Conservation (phyloP, 2,329 filamentous ascomycete genomes). For the Sporothrix sp. region DNA sequence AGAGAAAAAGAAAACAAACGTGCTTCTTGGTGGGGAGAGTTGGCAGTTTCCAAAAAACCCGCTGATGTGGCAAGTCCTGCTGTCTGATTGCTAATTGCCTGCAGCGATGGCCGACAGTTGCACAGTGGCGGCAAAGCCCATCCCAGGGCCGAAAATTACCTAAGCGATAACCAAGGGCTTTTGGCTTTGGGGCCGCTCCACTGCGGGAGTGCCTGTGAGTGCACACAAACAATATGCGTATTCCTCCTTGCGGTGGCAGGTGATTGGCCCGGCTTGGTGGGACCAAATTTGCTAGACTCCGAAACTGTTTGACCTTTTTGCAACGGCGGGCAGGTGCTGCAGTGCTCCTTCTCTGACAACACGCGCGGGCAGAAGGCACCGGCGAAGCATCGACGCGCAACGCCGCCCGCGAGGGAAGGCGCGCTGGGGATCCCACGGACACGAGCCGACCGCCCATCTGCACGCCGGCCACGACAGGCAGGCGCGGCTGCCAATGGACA, state of each 20-base stretch:
- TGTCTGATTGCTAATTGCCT: conserved; percentile 14
- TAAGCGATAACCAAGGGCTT: conserved; percentile 10
- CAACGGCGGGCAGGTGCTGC: not conserved
- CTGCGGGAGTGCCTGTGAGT: not conserved
- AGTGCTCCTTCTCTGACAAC: not conserved
- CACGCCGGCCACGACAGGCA: not conserved
- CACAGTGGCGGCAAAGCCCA: too few species aligned
- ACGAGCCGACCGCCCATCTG: not conserved
- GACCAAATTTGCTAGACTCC: not conserved
- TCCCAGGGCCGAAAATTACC: conserved; percentile 10
- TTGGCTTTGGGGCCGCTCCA: not conserved
- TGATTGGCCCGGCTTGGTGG: conserved; percentile 5
- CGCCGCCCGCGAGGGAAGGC: not conserved
- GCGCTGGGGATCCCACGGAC: not conserved
- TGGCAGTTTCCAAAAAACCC: conserved; percentile 5
- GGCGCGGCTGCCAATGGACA: not conserved
- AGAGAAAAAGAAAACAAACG: conserved; percentile 2
- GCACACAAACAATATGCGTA: conserved; percentile 9
- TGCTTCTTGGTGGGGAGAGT: not conserved
- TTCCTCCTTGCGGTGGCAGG: not conserved
- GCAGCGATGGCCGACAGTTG: not conserved
- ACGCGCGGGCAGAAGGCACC: not conserved
- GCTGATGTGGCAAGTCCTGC: conserved; percentile 11
- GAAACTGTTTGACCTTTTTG: conserved; percentile 4
- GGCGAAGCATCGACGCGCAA: not conserved